Percentiles rank a stretch among this genome's conserved stretches.
These are phyloP conservation scores for Candida qinlingensis DNA, from an alignment of 805 yeast species.

Conservation along the genomic window DNA sequence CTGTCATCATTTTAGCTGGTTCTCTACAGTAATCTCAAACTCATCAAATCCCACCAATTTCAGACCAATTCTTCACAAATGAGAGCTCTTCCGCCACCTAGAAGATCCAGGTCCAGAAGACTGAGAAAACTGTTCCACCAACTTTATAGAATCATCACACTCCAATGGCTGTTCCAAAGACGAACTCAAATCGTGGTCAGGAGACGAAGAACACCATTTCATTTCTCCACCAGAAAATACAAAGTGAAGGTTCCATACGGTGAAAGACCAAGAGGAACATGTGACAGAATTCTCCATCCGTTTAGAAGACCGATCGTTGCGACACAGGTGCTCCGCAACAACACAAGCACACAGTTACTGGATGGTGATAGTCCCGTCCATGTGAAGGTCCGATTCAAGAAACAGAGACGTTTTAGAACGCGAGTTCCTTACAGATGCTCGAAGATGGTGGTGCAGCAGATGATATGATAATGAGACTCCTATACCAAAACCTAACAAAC, in stretches of 20 bases:
- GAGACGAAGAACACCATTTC: conserved; percentile 22
- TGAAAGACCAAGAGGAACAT: not conserved
- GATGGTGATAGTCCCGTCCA: not conserved
- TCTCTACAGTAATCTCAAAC: no score
- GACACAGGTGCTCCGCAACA: conserved; percentile 14
- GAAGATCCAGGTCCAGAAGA: conserved; percentile 19
- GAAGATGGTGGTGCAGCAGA: not conserved
- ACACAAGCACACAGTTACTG: not conserved
- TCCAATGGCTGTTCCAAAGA: conserved; percentile 13
- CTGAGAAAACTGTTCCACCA: conserved; percentile 12
- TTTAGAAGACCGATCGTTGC: conserved; percentile 8
- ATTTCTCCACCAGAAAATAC: conserved; percentile 16
- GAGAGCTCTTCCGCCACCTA: conserved; percentile 25
- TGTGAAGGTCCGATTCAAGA: not conserved
- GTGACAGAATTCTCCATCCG: not conserved
- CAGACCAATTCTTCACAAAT: conserved; percentile 2
- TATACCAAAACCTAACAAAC: no score
- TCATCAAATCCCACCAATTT: no score
- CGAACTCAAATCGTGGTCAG: conserved; percentile 10
- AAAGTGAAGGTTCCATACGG: conserved; percentile 17
- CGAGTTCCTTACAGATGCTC: not conserved
- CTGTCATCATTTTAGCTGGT: no score
- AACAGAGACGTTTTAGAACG: not conserved
- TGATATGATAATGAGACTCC: not conserved
- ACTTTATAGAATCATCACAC: conserved; percentile 14